Conservation (phyloP, 75 land plant species). For the Pinus tabuliformis region DNA sequence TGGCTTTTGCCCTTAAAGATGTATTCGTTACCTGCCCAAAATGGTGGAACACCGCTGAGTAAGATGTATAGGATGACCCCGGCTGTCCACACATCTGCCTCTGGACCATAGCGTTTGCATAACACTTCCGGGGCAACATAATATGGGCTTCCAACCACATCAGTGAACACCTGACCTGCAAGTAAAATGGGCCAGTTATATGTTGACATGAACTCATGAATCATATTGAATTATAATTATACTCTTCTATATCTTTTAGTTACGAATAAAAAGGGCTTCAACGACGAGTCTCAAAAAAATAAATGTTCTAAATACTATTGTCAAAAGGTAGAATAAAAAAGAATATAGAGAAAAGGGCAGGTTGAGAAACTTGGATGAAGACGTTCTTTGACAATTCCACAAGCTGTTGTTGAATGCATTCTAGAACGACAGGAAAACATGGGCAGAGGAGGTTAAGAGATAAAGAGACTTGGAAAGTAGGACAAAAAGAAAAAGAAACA, state of each 20-base stretch:
- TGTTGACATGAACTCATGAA: not conserved
- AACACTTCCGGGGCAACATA: constrained; percentile 94
- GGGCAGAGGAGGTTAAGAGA: not conserved
- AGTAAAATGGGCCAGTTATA: constrained; percentile 5
- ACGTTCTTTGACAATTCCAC: not conserved
- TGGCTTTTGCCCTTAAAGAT: not conserved
- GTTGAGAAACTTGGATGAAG: not conserved
- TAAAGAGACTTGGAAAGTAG: not conserved
- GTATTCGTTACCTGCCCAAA: constrained; percentile 73
- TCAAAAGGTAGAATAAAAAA: not conserved
- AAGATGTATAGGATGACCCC: constrained; percentile 91
- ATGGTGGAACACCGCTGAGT: constrained; percentile 83
- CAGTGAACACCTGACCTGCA: constrained; percentile 63
- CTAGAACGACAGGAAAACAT: not conserved
- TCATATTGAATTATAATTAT: not conserved
- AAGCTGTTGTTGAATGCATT: not conserved
- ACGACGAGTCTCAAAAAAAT: not conserved
- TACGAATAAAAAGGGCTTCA: not conserved
- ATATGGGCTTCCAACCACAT: constrained; percentile 88
- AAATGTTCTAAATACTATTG: not conserved
- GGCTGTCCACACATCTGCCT: constrained; percentile 89
- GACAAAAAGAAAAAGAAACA: not conserved
- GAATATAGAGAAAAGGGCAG: not conserved
- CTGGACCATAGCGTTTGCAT: constrained; percentile 74
- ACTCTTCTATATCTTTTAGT: not conserved